A percentile compares a stretch with the other conserved stretches of the same genome.
phyloP scores from a whole-genome alignment of 2,329 filamentous ascomycete species.

The Cordyceps militaris region DNA sequence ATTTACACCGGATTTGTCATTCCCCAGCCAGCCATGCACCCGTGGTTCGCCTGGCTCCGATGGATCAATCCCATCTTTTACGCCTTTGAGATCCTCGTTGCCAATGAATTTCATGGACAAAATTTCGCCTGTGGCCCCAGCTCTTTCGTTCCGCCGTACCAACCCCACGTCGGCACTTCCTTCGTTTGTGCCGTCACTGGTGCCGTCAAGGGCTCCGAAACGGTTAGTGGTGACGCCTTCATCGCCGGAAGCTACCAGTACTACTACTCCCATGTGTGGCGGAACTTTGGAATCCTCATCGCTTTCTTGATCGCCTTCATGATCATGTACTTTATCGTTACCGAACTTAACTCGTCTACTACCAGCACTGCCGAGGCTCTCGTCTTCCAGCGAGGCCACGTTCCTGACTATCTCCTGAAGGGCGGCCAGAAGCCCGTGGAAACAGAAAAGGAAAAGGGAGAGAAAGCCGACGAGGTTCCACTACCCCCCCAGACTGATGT shows the following conservation, averaged over 20 bases:
- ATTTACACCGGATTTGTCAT: slow-evolving; percentile 54
- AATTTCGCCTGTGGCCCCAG: slow-evolving; percentile 49
- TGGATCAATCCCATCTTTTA: slow-evolving; percentile 70
- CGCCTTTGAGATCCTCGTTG: slow-evolving; percentile 63
- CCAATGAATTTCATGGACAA: slow-evolving; percentile 62
- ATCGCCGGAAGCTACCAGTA: slow-evolving; percentile 51
- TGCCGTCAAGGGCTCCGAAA: slow-evolving; percentile 43
- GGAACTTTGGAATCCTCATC: slow-evolving; percentile 62
- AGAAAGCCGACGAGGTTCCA: slow-evolving; percentile 15
- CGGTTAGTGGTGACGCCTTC: slow-evolving; percentile 55
- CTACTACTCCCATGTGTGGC: slow-evolving; percentile 51
- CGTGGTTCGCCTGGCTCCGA: slow-evolving; percentile 70
- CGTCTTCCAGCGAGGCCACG: slow-evolving; percentile 54
- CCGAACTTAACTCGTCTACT: slow-evolving; percentile 58
- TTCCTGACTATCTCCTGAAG: slow-evolving; percentile 35
- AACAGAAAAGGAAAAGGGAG: slow-evolving; percentile 24
- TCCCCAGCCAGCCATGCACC: slow-evolving; percentile 51
- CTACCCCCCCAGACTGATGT: slow-evolving; percentile 42
- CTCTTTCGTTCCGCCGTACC: slow-evolving; percentile 39
- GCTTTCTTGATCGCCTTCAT: slow-evolving; percentile 60
- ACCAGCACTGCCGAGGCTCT: slow-evolving; percentile 61
- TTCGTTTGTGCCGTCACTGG: slow-evolving; percentile 50
- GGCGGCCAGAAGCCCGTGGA: slow-evolving; percentile 21
- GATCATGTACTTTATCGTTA: slow-evolving; percentile 53
- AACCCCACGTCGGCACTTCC: slow-evolving; percentile 31